Percentiles rank a stretch among this genome's conserved stretches.
These are phyloP conservation scores for Botrytis deweyae DNA, from an alignment of 2,329 filamentous ascomycete genomes.

Conservation along the genomic window DNA sequence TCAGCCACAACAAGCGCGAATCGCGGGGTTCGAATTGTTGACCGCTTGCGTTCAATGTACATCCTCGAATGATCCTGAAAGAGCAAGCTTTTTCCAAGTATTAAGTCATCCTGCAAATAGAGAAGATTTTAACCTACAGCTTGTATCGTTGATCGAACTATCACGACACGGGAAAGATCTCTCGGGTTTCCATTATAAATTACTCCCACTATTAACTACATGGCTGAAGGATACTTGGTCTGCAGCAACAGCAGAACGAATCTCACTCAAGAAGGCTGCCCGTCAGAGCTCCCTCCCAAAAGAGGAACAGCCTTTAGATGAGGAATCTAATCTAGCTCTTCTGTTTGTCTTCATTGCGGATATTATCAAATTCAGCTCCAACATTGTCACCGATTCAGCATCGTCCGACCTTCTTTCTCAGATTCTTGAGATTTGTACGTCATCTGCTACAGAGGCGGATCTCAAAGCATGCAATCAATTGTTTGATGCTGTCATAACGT, in stretches of 20 bases:
- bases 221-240: slow-evolving; percentile 61
- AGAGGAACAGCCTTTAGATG: slow-evolving; percentile 45
- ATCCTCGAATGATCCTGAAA: slow-evolving; percentile 64
- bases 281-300: slow-evolving; percentile 42
- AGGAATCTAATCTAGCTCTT: slow-evolving; percentile 61
- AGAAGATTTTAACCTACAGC: slow-evolving; percentile 65
- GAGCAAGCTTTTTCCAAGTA: slow-evolving; percentile 64
- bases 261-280: slow-evolving; percentile 52
- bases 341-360: slow-evolving; percentile 66
- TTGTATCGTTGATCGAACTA: slow-evolving; percentile 61
- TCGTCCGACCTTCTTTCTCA: slow-evolving; percentile 61
- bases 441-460: slow-evolving; percentile 63
- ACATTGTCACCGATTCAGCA: slow-evolving; percentile 62
- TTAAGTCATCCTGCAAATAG: slow-evolving; percentile 55
- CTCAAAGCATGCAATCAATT: slow-evolving; percentile 66
- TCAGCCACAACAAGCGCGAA: slow-evolving; percentile 54
- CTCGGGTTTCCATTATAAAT: slow-evolving; percentile 65
- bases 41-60: slow-evolving; percentile 64
- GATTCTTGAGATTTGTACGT: slow-evolving; percentile 65
- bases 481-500: slow-evolving; percentile 69
- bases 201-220: slow-evolving; percentile 59
- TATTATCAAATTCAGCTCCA: slow-evolving; percentile 74
- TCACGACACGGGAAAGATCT: slow-evolving; percentile 61
- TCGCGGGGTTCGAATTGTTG: slow-evolving; percentile 64
- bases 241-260: slow-evolving; percentile 53